phyloP scores from a whole-genome alignment of 177 flowering plant genomes.

The Vitis hybrid region DNA sequence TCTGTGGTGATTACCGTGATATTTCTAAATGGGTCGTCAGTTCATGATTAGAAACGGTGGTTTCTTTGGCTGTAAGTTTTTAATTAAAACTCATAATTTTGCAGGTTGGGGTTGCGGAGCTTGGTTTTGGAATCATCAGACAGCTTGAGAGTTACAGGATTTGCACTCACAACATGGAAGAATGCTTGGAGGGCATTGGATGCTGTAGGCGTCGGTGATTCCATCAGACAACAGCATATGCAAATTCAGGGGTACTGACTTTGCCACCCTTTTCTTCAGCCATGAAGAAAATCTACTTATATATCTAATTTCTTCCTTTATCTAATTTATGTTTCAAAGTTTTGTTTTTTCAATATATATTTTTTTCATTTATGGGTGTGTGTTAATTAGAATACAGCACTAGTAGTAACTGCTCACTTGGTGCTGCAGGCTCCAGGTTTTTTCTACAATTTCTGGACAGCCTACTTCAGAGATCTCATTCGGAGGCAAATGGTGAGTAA shows the following conservation, averaged over 20 bases:
- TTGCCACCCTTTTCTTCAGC: too few relatives aligned
- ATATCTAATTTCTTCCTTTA: too few relatives aligned
- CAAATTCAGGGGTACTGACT: constrained; percentile 26
- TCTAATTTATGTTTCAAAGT: too few relatives aligned
- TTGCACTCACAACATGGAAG: constrained; percentile 39
- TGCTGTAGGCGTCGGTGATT: constrained; percentile 44
- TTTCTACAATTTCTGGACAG: constrained; percentile 24
- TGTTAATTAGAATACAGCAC: too few relatives aligned
- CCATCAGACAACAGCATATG: constrained; percentile 25
- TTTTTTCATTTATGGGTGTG: too few relatives aligned
- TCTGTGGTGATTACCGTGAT: too few relatives aligned
- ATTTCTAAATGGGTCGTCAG: too few relatives aligned
- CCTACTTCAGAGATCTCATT: constrained; percentile 18
- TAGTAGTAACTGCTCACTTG: background rate
- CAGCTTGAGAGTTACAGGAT: constrained; percentile 38
- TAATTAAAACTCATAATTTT: background rate
- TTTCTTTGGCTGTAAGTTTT: too few relatives aligned
- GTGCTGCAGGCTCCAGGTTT: constrained; percentile 18
- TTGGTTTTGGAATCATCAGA: constrained; percentile 52
- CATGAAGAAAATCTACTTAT: too few relatives aligned
- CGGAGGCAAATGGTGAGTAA: too few relatives aligned
- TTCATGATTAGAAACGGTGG: too few relatives aligned
- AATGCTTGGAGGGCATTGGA: constrained; percentile 62
- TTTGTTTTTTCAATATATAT: too few relatives aligned
- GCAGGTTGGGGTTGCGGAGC: constrained; percentile 46